Evolutionary conservation across 768 basidiomycete genomes (phyloP).

Genomic region (Saitozyma podzolica): DNA sequence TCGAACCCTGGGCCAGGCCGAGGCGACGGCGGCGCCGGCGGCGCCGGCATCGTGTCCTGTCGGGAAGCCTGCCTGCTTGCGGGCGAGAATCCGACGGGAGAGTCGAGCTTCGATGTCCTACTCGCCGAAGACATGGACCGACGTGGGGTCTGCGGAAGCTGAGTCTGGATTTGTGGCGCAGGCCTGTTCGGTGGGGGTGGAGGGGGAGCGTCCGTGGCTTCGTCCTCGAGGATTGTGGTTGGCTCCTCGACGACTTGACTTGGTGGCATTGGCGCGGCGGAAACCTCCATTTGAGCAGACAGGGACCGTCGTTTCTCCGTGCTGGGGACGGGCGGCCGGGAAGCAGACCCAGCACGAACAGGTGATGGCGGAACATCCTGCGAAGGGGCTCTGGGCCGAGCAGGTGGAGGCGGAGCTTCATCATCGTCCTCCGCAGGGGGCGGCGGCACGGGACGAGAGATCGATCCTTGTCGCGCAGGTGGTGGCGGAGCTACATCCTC

Average conservation of each 20-base stretch:
- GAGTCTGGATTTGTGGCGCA: conserved; percentile 50
- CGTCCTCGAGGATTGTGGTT: conserved; percentile 18
- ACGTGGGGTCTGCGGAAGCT: conserved; percentile 5
- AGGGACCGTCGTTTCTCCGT: conserved; percentile 21
- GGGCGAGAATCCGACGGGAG: conserved; percentile 16
- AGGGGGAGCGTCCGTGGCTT: conserved; percentile 51
- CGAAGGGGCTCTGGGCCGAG: conserved; percentile 17
- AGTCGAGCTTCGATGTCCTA: conserved; percentile 31
- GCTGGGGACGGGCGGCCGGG: conserved; percentile 25
- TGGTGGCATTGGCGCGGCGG: background rate
- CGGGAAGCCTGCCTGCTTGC: background rate
- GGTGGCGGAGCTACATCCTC: conserved; percentile 39
- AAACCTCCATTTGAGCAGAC: background rate
- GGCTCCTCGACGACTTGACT: conserved; percentile 30
- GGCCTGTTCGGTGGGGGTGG: conserved; percentile 57
- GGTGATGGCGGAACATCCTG: conserved; percentile 11
- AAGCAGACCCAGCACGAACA: conserved; percentile 22
- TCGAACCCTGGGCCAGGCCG: background rate
- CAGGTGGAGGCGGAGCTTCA: conserved; percentile 24
- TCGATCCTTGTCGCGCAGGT: background rate
- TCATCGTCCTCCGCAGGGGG: conserved; percentile 20
- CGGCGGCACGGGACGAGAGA: background rate
- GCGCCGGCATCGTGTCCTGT: background rate
- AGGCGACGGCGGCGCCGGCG: background rate
- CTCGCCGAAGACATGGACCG: conserved; percentile 25